These are phyloP conservation scores for Trypanosoma rangeli DNA, from an alignment of 208 protist genomes.

Conservation along the genomic window DNA sequence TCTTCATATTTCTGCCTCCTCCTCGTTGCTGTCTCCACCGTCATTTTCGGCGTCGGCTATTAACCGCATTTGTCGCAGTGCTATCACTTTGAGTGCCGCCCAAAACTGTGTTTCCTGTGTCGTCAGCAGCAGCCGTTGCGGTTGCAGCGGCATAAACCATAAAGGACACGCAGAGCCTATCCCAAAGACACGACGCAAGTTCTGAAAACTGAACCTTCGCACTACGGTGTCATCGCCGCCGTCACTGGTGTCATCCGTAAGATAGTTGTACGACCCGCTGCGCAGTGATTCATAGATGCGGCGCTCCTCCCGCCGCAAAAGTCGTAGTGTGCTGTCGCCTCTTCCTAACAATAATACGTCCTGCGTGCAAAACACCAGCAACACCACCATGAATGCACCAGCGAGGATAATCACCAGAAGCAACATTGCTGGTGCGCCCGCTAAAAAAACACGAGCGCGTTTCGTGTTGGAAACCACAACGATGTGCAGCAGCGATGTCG, in stretches of 20 bases:
- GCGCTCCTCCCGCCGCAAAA: constrained; percentile 27
- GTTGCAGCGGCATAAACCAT: constrained; percentile 39
- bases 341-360: constrained; percentile 15
- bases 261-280: constrained; percentile 9
- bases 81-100: constrained; percentile 28
- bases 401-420: constrained; percentile 4
- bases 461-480: not conserved
- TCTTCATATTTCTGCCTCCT: not conserved
- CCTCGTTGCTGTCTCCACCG: not conserved
- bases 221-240: not conserved
- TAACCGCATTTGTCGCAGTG: constrained; percentile 45
- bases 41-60: constrained; percentile 39
- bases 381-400: not conserved
- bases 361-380: constrained; percentile 7
- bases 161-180: constrained; percentile 17
- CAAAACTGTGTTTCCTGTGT: constrained; percentile 49
- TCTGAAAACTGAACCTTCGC: constrained; percentile 21
- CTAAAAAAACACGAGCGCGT: not conserved
- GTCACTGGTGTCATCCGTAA: not conserved
- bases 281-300: constrained; percentile 7
- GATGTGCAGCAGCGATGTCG: not conserved
- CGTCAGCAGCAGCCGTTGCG: constrained; percentile 28
- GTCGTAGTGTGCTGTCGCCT: constrained; percentile 28
- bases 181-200: constrained; percentile 41
- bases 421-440: not conserved